Evolutionary conservation across 352 stramenopile genomes (phyloP).

Genomic region (Pythium myriotylum): DNA sequence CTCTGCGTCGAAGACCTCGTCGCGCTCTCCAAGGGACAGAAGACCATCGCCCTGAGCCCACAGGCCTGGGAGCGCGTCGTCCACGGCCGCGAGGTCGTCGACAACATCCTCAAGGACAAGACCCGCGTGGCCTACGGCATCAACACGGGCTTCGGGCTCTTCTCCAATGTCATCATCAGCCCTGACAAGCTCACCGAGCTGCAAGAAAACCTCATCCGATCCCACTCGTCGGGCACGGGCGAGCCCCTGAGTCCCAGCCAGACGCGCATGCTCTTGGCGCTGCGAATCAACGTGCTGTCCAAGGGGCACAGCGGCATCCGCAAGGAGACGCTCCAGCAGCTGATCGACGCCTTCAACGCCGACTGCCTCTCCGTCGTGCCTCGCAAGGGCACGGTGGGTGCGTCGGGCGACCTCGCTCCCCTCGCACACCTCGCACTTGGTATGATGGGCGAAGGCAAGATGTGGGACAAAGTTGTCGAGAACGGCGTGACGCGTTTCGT

Average conservation of each 20-base stretch:
- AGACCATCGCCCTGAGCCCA: slow-evolving; percentile 56
- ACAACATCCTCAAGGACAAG: slow-evolving; percentile 85
- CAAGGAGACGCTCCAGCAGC: slow-evolving; percentile 73
- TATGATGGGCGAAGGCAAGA: slow-evolving; percentile 89
- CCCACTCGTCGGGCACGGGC: slow-evolving; percentile 80
- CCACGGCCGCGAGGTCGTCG: slow-evolving; percentile 73
- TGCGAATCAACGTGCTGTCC: slow-evolving; percentile 89
- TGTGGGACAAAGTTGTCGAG: slow-evolving; percentile 78
- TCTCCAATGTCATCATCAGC: slow-evolving; percentile 90
- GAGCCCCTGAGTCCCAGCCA: slow-evolving; percentile 69
- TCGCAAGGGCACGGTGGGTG: slow-evolving; percentile 85
- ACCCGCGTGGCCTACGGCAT: slow-evolving; percentile 88
- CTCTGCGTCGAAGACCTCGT: slow-evolving; percentile 76
- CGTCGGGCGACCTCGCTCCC: slow-evolving; percentile 85
- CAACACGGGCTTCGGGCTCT: slow-evolving; percentile 92
- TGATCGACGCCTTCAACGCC: slow-evolving; percentile 85
- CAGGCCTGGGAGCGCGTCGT: slow-evolving; percentile 81
- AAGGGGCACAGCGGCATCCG: slow-evolving; percentile 89
- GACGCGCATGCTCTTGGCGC: slow-evolving; percentile 86
- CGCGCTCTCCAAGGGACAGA: slow-evolving; percentile 59
- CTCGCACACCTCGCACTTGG: slow-evolving; percentile 86
- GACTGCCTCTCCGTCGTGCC: slow-evolving; percentile 87
- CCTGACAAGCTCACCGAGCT: slow-evolving; percentile 84
- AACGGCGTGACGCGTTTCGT: slow-evolving; percentile 44
- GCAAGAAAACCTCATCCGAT: slow-evolving; percentile 86